Evolutionary conservation across 2,329 filamentous ascomycete species (phyloP), one percentile per base, ranked within the genome.

Genomic region (Arthrobotrys sphaeroides): DNA sequence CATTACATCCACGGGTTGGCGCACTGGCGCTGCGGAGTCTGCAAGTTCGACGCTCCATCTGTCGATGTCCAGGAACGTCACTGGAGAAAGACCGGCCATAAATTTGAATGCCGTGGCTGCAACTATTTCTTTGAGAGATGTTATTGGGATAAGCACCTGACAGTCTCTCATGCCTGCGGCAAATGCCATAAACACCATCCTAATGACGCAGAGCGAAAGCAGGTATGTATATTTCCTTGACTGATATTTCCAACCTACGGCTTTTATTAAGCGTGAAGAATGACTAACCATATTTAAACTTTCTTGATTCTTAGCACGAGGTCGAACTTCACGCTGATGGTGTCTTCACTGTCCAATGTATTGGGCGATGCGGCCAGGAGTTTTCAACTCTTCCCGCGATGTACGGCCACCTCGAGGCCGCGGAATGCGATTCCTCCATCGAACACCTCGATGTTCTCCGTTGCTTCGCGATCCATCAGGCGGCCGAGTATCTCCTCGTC

Each of bases 21-120:
- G 2, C 70, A 74, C 22, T 74, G 70, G 70, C 62, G 28, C 2
- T 74, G 70, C 31, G 70, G 62, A 2, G 47, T 64, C 20, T 73
- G 69, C 49, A 20, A 20, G n/a, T 74, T 38, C 40, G 62, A 74
- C 47, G 70, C 33, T 3, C 22, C 38, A 55, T 43, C 43, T 2
- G 62, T 68, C 5, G 55, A 62, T 2, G 20, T 24, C 7, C 70
- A 74, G 26, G 70, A 74, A 20, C 24, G 42, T 5, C 70, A 74
- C 43, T 74, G 70, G 70, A 43, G 53, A 4, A 53, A 74, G 43
- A 68, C 42, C 7, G 42, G 22, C 3, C 70, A 74, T 26, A 67
- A 61, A 12, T 49, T 18, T 26, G 62, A 74, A 24, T 74, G 70
- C 22, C 24, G 42, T 12, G 70, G 70, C 2, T 74, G 70, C 36